Conservation (phyloP, 345 rosid genomes). For the Rubroshorea leprosula region DNA sequence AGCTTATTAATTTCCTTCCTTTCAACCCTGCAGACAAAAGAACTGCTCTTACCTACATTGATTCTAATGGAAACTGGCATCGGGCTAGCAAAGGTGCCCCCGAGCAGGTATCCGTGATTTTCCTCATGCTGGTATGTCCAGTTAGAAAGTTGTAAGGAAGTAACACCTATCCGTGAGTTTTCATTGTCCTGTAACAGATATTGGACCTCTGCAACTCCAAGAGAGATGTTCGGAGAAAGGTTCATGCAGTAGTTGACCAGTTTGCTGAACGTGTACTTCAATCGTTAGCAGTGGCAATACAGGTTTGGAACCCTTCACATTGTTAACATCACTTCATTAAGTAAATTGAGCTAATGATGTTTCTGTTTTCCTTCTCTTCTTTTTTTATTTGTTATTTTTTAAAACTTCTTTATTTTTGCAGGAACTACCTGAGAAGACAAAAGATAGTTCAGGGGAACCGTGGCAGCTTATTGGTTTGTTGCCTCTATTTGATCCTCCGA, state of each 20-base stretch:
- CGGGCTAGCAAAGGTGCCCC: slow-evolving; percentile 94
- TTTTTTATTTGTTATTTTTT: too few relatives aligned
- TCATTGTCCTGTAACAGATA: slow-evolving; percentile 37
- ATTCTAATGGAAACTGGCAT: slow-evolving; percentile 69
- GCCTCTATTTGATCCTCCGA: slow-evolving; percentile 93
- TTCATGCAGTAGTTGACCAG: slow-evolving; percentile 70
- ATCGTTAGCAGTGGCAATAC: slow-evolving; percentile 86
- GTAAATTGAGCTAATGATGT: too few relatives aligned
- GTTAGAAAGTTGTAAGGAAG: not conserved
- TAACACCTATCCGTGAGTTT: slow-evolving; percentile 4
- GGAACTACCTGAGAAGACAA: slow-evolving; percentile 79
- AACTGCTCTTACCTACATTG: slow-evolving; percentile 83
- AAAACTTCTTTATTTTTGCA: slow-evolving; percentile 4
- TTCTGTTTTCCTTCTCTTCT: too few relatives aligned
- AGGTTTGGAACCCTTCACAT: too few relatives aligned
- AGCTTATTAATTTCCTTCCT: too few relatives aligned
- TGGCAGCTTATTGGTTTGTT: slow-evolving; percentile 81
- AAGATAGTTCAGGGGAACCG: slow-evolving; percentile 76
- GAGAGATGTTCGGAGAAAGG: slow-evolving; percentile 69
- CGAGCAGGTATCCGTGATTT: slow-evolving; percentile 52
- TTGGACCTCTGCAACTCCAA: slow-evolving; percentile 61
- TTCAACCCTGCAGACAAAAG: slow-evolving; percentile 92
- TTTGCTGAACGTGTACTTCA: slow-evolving; percentile 93
- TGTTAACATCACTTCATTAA: too few relatives aligned
- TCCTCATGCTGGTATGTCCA: not conserved